Percentiles rank a stretch among this genome's conserved stretches.
phyloP scores from a whole-genome alignment of 2,329 filamentous ascomycete species.

The Stemphylium beticola region DNA sequence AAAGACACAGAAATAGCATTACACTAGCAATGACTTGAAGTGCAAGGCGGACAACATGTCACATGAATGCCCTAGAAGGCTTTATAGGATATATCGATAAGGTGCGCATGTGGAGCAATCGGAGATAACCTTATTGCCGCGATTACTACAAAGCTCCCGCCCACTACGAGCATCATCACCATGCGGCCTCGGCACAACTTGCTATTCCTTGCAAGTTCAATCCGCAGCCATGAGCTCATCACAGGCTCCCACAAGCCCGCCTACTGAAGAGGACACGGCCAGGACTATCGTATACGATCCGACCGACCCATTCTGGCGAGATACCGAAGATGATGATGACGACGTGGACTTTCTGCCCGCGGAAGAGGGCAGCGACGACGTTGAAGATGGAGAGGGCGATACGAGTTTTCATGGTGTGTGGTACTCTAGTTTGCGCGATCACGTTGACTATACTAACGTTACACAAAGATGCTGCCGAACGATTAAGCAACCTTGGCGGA shows the following conservation, averaged over 20 bases:
- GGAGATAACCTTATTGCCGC: conserved; percentile 14
- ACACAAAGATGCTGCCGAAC: conserved; percentile 49
- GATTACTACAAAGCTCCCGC: conserved; percentile 12
- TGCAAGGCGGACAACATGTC: background rate
- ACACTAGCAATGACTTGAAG: background rate
- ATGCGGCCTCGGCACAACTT: conserved; percentile 13
- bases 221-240: conserved; percentile 35
- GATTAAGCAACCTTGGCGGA: conserved; percentile 50
- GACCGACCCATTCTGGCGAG: conserved; percentile 43
- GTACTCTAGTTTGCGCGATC: background rate
- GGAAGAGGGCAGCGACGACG: conserved; percentile 48
- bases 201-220: background rate
- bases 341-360: conserved; percentile 60
- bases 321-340: conserved; percentile 49
- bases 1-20: background rate
- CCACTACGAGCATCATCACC: conserved; percentile 6
- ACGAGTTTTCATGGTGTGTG: conserved; percentile 45
- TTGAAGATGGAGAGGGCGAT: conserved; percentile 48
- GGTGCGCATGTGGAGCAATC: conserved; percentile 2
- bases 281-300: conserved; percentile 42
- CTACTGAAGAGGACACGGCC: conserved; percentile 33
- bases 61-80: background rate
- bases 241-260: conserved; percentile 27
- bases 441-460: conserved; percentile 4
- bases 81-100: conserved; percentile 12